phyloP scores from a whole-genome alignment of 148 eudicot genomes.

The Hydrangea macrophylla region DNA sequence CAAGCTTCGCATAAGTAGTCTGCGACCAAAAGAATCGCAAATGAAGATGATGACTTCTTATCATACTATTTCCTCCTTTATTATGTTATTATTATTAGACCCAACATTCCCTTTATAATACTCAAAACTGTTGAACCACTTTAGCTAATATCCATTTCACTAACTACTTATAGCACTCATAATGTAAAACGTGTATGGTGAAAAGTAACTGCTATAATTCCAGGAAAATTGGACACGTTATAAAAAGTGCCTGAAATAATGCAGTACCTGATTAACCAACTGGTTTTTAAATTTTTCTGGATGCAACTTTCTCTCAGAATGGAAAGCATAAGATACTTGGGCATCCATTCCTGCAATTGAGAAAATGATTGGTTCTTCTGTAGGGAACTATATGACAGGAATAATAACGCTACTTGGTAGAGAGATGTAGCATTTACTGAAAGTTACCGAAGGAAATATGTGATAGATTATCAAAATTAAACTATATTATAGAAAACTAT shows the following conservation, averaged over 20 bases:
- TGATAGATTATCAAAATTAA: not conserved
- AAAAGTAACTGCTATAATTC: not conserved
- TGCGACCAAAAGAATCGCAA: constrained; percentile 25
- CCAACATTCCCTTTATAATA: no score
- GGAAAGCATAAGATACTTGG: constrained; percentile 91
- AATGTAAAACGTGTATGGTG: not conserved
- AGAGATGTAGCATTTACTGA: not conserved
- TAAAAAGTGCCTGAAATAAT: not conserved
- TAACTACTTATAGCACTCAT: not conserved
- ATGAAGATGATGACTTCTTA: no score
- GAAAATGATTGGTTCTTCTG: not conserved
- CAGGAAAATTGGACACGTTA: not conserved
- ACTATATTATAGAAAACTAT: not conserved
- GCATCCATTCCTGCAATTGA: constrained; percentile 91
- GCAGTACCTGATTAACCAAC: constrained; percentile 69
- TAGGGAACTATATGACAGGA: not conserved
- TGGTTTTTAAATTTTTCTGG: constrained; percentile 94
- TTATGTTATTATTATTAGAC: no score
- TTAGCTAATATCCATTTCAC: not conserved
- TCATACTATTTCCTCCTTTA: no score
- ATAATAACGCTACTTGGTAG: not conserved
- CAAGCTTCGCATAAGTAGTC: constrained; percentile 86
- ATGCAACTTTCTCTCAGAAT: constrained; percentile 78
- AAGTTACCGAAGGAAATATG: not conserved
- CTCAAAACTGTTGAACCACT: no score